phyloP scores from a whole-genome alignment of 371 early-diverging fungal genomes.

The Mortierella sp. region DNA sequence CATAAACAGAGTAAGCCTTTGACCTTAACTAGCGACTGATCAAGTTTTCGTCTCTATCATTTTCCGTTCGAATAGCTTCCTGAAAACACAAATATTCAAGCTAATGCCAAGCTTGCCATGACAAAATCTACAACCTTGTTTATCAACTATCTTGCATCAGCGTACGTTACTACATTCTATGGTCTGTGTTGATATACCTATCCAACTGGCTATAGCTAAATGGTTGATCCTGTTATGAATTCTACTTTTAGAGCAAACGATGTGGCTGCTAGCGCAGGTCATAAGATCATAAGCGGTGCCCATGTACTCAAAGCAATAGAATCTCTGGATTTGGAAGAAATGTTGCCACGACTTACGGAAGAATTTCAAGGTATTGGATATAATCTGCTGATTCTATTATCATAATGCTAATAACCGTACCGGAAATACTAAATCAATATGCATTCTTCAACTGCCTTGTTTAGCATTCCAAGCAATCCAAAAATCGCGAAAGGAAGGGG shows the following conservation, averaged over 20 bases:
- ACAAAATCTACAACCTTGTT: constrained; percentile 73
- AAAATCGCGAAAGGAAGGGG: constrained; percentile 25
- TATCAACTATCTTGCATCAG: constrained; percentile 71
- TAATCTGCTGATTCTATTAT: not conserved
- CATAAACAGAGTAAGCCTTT: too few relatives aligned
- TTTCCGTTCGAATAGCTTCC: constrained; percentile 62
- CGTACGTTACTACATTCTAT: constrained; percentile 54
- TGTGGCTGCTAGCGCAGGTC: constrained; percentile 61
- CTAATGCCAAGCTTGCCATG: constrained; percentile 72
- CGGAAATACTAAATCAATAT: not conserved
- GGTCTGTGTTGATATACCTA: not conserved
- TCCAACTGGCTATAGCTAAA: not conserved
- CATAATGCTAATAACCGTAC: too few relatives aligned
- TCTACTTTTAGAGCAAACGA: constrained; percentile 63
- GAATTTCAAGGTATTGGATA: constrained; percentile 43
- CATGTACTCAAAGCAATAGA: constrained; percentile 72
- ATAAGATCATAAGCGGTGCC: constrained; percentile 64
- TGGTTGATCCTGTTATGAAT: not conserved
- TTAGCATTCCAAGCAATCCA: constrained; percentile 46
- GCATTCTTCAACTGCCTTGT: not conserved
- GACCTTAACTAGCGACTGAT: not conserved
- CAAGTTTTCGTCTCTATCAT: not conserved
- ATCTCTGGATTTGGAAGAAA: constrained; percentile 64
- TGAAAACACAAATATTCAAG: constrained; percentile 69
- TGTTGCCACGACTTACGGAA: constrained; percentile 57